phyloP scores from a whole-genome alignment of 441 rosid genomes.

The Corymbia citriodora region DNA sequence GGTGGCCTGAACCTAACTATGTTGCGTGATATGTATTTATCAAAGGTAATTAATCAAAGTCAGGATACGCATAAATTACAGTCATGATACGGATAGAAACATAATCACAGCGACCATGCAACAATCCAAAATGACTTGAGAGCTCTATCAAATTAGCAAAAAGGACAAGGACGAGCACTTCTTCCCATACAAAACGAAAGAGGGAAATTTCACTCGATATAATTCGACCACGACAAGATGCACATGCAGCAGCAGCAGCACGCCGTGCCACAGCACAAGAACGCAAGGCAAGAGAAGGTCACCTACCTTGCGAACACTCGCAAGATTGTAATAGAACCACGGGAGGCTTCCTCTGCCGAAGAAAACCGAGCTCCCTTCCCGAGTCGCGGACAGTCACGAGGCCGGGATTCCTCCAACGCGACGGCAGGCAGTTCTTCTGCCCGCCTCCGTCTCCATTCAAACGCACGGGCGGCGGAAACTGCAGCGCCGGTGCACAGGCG shows the following conservation, averaged over 20 bases:
- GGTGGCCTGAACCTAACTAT: not conserved
- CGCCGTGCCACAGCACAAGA: not conserved
- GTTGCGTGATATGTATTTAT: not conserved
- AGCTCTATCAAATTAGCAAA: not conserved
- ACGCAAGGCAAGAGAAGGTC: not conserved
- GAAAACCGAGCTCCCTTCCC: not conserved
- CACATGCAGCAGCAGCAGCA: not conserved
- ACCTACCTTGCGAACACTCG: slow-evolving; percentile 2
- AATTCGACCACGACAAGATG: not conserved
- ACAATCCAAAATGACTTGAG: not conserved
- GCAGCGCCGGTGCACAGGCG: not conserved
- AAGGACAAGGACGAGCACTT: not conserved
- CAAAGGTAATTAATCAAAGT: not conserved
- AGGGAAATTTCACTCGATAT: not conserved
- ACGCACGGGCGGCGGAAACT: not conserved
- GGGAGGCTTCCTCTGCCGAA: not conserved
- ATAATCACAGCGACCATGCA: not conserved
- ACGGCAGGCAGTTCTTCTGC: not conserved
- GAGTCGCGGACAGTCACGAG: not conserved
- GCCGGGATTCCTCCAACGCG: not conserved
- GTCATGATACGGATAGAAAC: not conserved
- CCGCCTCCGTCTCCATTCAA: not conserved
- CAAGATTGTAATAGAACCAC: not conserved
- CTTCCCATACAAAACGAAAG: not conserved
- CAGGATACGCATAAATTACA: not conserved